Evolutionary conservation across 2,329 filamentous ascomycete species (phyloP).

Genomic region (Rhynchosporium agropyri): DNA sequence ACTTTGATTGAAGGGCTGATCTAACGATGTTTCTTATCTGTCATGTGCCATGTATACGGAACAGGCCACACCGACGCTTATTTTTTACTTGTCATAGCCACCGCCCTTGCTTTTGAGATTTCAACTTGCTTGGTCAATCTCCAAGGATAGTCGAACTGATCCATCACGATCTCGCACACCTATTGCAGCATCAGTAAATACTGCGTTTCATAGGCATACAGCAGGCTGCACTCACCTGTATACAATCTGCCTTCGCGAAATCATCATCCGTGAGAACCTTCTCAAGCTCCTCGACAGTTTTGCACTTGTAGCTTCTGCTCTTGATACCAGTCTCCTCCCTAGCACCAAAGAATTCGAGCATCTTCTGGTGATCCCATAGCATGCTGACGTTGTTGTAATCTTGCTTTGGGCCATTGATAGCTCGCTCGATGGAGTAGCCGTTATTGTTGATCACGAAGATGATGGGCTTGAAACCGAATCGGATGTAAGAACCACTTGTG

Average conservation of each 20-base stretch:
- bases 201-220: too few relatives aligned
- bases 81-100: too few relatives aligned
- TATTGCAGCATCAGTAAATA: not conserved
- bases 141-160: too few relatives aligned
- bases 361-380: constrained; percentile 54
- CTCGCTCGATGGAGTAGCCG: constrained; percentile 61
- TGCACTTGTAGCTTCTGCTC: constrained; percentile 43
- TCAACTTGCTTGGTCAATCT: not conserved
- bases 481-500: constrained; percentile 13
- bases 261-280: constrained; percentile 44
- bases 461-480: constrained; percentile 44
- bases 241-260: constrained; percentile 34
- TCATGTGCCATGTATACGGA: too few relatives aligned
- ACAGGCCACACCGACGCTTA: too few relatives aligned
- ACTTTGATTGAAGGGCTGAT: too few relatives aligned
- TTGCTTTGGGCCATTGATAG: constrained; percentile 57
- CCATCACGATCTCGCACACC: too few relatives aligned
- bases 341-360: constrained; percentile 53
- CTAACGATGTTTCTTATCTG: too few relatives aligned
- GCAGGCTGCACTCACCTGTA: constrained; percentile 26
- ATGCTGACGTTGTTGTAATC: constrained; percentile 58
- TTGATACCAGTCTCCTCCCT: constrained; percentile 44
- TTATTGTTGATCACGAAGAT: constrained; percentile 61
- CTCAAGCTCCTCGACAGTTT: constrained; percentile 51
- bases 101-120: not conserved